Evolutionary conservation across 352 stramenopile species (phyloP).

Genomic region (Pythium oligandrum): DNA sequence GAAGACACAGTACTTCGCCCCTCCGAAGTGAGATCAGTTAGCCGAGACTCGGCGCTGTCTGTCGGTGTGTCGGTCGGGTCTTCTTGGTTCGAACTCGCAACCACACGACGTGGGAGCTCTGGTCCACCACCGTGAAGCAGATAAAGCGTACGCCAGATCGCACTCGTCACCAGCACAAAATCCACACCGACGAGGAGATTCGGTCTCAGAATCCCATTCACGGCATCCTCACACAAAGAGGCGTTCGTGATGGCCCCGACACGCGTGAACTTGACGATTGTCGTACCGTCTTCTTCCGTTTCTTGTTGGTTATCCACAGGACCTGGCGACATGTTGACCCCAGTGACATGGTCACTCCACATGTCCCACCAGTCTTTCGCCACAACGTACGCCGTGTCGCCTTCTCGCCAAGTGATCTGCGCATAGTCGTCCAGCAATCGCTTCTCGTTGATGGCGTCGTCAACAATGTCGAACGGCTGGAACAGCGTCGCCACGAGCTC

Average conservation of each 20-base stretch:
- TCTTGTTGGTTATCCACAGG: slow-evolving; percentile 5
- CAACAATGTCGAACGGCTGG: slow-evolving; percentile 51
- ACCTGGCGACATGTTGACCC: no score
- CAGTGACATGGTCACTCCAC: slow-evolving; percentile 35
- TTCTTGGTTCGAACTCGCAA: slow-evolving; percentile 1
- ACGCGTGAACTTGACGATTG: no score
- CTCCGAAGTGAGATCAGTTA: no score
- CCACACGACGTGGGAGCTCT: slow-evolving; percentile 46
- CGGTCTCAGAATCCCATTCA: slow-evolving; percentile 32
- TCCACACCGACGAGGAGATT: slow-evolving; percentile 27
- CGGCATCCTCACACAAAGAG: slow-evolving; percentile 31
- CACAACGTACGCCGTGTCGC: slow-evolving; percentile 46
- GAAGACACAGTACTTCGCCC: no score
- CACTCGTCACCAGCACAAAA: slow-evolving; percentile 37
- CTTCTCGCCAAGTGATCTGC: slow-evolving; percentile 30
- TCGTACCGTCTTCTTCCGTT: slow-evolving; percentile 1
- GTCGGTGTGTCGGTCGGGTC: not conserved
- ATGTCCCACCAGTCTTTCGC: slow-evolving; percentile 50
- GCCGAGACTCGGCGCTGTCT: no score
- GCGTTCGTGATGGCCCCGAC: slow-evolving; percentile 29
- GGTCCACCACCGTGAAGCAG: slow-evolving; percentile 53
- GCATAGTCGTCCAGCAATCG: slow-evolving; percentile 31
- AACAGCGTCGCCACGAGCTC: slow-evolving; percentile 45
- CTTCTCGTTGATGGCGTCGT: slow-evolving; percentile 35
- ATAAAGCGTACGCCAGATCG: slow-evolving; percentile 48